Evolutionary conservation across 352 stramenopile genomes (phyloP).

Genomic region (Pythium apleroticum): DNA sequence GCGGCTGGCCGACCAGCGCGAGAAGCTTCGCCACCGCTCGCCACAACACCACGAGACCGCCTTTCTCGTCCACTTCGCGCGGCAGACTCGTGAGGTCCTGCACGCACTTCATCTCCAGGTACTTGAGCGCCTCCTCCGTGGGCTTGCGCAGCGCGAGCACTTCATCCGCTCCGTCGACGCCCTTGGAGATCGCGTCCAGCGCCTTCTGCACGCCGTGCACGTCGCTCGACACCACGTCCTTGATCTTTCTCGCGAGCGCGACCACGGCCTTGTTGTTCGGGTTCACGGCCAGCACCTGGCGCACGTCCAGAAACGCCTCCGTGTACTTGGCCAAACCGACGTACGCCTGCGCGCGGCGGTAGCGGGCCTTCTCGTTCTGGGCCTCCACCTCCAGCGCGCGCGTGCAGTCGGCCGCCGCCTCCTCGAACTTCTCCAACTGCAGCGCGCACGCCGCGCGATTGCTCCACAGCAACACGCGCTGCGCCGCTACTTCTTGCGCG

Average conservation of each 20-base stretch:
- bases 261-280: slow-evolving; percentile 74
- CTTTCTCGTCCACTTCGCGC: slow-evolving; percentile 53
- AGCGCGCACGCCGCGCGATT: slow-evolving; percentile 77
- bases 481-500: slow-evolving; percentile 30
- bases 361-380: slow-evolving; percentile 76
- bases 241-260: slow-evolving; percentile 70
- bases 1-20: slow-evolving; percentile 10
- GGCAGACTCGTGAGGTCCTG: slow-evolving; percentile 53
- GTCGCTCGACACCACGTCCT: slow-evolving; percentile 70
- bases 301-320: slow-evolving; percentile 70
- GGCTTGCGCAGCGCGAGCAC: slow-evolving; percentile 39
- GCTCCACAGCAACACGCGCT: slow-evolving; percentile 69
- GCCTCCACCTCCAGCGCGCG: slow-evolving; percentile 43
- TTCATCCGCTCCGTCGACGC: slow-evolving; percentile 21
- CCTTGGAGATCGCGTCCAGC: slow-evolving; percentile 49
- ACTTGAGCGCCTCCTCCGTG: slow-evolving; percentile 64
- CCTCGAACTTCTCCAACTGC: slow-evolving; percentile 61
- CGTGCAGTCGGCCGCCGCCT: slow-evolving; percentile 55
- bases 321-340: slow-evolving; percentile 66
- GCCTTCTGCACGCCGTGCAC: slow-evolving; percentile 80
- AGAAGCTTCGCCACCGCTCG: slow-evolving; percentile 38
- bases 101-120: slow-evolving; percentile 76
- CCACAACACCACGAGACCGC: slow-evolving; percentile 61
- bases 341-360: slow-evolving; percentile 72
- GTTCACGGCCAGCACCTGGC: slow-evolving; percentile 66